Conservation (phyloP, 2,329 filamentous ascomycete genomes). For the Colletotrichum paranaense region DNA sequence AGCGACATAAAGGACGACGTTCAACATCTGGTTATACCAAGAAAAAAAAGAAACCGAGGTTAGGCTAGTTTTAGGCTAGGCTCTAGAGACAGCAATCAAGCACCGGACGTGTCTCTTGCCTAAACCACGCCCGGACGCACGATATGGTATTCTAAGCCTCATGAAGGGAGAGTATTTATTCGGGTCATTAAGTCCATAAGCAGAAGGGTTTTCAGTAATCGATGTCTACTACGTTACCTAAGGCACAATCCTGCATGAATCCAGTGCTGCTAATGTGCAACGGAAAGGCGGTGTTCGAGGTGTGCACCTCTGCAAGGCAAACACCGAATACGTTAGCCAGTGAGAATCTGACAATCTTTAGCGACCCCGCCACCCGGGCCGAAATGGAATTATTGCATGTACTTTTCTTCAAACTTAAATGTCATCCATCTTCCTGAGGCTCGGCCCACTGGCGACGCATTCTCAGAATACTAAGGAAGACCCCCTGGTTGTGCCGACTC, state of each 20-base stretch:
- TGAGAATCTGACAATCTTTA: not conserved
- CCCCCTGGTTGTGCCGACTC: no score
- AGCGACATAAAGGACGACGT: not conserved
- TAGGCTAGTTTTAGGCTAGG: not conserved
- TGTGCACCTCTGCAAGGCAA: not conserved
- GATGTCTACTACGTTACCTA: not conserved
- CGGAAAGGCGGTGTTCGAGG: not conserved
- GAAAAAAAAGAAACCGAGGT: not conserved
- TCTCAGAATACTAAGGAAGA: not conserved
- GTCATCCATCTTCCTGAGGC: not conserved
- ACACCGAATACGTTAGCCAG: not conserved
- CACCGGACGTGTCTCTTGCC: not conserved
- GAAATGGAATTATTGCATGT: not conserved
- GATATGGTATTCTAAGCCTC: no score
- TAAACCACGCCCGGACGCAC: no score
- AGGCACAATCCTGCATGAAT: not conserved
- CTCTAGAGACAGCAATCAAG: not conserved
- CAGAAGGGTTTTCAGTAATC: not conserved
- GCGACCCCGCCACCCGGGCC: not conserved
- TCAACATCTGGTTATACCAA: not conserved
- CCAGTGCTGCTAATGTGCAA: not conserved
- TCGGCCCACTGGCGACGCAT: not conserved
- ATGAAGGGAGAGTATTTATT: not conserved
- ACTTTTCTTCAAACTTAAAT: not conserved
- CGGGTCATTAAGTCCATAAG: not conserved